phyloP scores from a whole-genome alignment of 1,284 basidiomycete species.

The Erythrobasidium hasegawianum region DNA sequence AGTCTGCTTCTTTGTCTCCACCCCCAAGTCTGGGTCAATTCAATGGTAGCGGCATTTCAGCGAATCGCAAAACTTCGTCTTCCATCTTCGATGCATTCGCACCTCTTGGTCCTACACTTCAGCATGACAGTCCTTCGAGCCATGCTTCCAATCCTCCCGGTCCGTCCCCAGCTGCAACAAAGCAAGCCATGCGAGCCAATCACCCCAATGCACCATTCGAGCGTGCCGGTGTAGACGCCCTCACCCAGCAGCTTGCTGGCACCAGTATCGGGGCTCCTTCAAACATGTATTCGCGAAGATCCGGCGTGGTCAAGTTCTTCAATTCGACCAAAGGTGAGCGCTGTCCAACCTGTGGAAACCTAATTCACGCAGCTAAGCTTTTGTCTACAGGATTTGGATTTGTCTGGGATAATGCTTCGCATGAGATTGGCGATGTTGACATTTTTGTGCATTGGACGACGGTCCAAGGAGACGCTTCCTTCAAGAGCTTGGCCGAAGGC shows the following conservation, averaged over 20 bases:
- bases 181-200: neutral
- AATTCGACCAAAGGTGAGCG: constrained; percentile 33
- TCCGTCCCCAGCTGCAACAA: neutral
- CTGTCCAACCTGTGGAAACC: too few species aligned
- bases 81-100: constrained; percentile 33
- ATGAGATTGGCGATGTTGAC: constrained; percentile 34
- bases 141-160: neutral
- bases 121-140: neutral
- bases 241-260: neutral
- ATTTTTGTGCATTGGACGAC: constrained; percentile 35
- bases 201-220: neutral
- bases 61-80: constrained; percentile 1
- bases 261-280: neutral
- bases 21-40: neutral
- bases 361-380: neutral
- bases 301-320: constrained; percentile 34
- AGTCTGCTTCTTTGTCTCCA: constrained; percentile 12
- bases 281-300: constrained; percentile 26
- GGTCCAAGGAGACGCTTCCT: constrained; percentile 29
- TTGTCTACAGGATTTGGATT: constrained; percentile 25
- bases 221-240: neutral
- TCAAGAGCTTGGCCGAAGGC: constrained; percentile 32
- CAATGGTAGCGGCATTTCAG: neutral
- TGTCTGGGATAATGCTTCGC: constrained; percentile 31
- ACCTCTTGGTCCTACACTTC: constrained; percentile 1